A percentile compares a stretch with the other conserved stretches of the same genome.
phyloP scores from a whole-genome alignment of 2,329 filamentous ascomycete genomes.

The Stagonosporopsis vannaccii region DNA sequence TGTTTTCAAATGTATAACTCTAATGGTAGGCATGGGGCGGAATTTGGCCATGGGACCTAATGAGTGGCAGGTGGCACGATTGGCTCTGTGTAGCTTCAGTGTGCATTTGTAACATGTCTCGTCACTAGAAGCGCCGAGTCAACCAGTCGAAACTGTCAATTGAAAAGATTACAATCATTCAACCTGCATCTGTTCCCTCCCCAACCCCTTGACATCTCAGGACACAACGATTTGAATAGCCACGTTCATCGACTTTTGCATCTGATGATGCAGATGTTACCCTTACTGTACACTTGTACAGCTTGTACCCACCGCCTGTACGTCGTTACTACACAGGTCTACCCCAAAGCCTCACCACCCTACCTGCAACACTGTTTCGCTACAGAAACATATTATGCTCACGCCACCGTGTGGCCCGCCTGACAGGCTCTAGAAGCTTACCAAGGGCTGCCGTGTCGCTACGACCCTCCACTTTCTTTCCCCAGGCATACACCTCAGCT shows the following conservation, averaged over 20 bases:
- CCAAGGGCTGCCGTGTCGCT: neutral
- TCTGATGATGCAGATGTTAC: conserved; percentile 7
- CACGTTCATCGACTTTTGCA: neutral
- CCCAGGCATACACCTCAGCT: neutral
- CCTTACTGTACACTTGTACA: conserved; percentile 5
- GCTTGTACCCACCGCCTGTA: conserved; percentile 13
- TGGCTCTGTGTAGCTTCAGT: conserved; percentile 14
- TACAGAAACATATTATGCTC: neutral
- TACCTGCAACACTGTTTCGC: conserved; percentile 4
- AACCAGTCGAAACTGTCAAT: neutral
- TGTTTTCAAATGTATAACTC: conserved; percentile 34
- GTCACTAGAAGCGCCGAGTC: conserved; percentile 1
- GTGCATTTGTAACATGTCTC: conserved; percentile 20
- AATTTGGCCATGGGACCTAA: conserved; percentile 21
- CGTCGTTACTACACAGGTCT: conserved; percentile 7
- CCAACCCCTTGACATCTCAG: neutral
- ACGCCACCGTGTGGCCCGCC: conserved; percentile 2
- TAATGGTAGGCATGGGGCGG: conserved; percentile 22
- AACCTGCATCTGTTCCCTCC: neutral
- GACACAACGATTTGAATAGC: neutral
- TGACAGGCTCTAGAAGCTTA: conserved; percentile 3
- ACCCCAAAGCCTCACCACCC: conserved; percentile 12
- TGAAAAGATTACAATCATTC: conserved; percentile 8
- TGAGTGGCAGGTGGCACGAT: conserved; percentile 25
- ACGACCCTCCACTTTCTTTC: neutral